Evolutionary conservation across 2,329 filamentous ascomycete genomes (phyloP), one percentile per base, ranked within the genome.

Genomic region (Lizonia empirigonia): DNA sequence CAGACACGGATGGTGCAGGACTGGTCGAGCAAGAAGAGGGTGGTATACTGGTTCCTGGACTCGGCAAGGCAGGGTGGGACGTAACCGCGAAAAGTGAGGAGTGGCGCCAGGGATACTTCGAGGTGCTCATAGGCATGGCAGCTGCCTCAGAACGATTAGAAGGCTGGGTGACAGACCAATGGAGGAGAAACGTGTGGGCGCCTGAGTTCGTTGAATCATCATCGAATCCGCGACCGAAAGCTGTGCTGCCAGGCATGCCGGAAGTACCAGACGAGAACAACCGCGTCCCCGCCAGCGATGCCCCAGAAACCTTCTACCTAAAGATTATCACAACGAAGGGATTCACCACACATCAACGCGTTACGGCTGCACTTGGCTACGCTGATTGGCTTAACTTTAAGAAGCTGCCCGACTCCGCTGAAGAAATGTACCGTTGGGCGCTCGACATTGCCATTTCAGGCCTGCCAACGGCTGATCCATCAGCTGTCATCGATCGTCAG

Each of bases 361-460:
- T 97, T 42, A 86, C 93, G 50, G 91, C 92, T 4, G 88, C 90
- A 3, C 76, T 96, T 33, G 87, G 87, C 1, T 96, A 92, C 69
- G 93, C 88, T 2, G 87, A 90, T 46, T 97, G 89, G 83, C 80
- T 96, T 30, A 89, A 91, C 59, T 93, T 85, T 75, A 93, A 92
- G 74, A 80, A 83, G 1, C 71, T 85, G 20, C 74, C 80, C 1
- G 83, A 85, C 4, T 85, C 83, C 0, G 87, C 91, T 0, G 80
- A 85, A 46, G 84, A 88, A 55, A 85, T 91, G 76, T 92, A 90
- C 71, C 79, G 80, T 55, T 86, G 89, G 81, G 91, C 87, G 1
- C 76, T 96, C 32, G 85, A 90, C 58, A 86, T 95, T 53, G 89
- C 91, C 1, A 81, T 82, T 1, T 77, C 81, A 8, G 82, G 81